Base-by-base conservation (phyloP, 148 eudicot genomes). In the Amaranthus cruentus region DNA sequence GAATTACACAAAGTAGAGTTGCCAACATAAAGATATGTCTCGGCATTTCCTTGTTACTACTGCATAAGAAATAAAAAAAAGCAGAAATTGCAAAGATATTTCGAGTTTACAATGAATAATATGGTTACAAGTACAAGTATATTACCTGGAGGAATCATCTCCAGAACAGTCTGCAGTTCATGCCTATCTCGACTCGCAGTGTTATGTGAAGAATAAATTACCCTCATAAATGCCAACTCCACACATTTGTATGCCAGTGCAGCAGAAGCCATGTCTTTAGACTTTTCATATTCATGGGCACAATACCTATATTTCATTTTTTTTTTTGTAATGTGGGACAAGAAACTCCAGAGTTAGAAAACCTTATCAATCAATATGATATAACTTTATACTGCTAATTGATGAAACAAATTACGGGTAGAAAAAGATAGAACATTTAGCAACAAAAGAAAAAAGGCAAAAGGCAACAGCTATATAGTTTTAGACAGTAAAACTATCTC, bases 231-330 rank as follows among this genome's bases (percentile, higher is more conserved):
- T 60, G 97, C 96, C 54, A 92, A 90, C 84, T 96, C 96, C 88
- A 83, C 76, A 75, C 97, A 90, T 73, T 96, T 96, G 83, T 96
- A 96, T 69, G 99, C 99, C 88, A 92, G 82, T 72, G 99, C 89
- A 84, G 97, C 99, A 84, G 88, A 75, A 75, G 94, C 96, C 92
- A 89, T 85, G 79, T 96, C 97, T 80, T 89, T 90, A 60, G 78
- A 80, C 85, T 82, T 92, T 77, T 92, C 99, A 76, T 72, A 96
- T 77, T 92, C 97, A 84, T 81, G 91, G 69, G 97, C 99, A 84
- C 96, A 88, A 81, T 85, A 96, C 85, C 97, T 80, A 3, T 47
- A 62, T 46, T 63, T 55, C 6, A 61, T 69, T 56, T 50, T 47
- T 18, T 18, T 18, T 15, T 64, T 50, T 66, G 6, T 18, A 51